These are phyloP conservation scores for Podospora tetraspora DNA, from an alignment of 495 filamentous ascomycete genomes.

Conservation along the genomic window DNA sequence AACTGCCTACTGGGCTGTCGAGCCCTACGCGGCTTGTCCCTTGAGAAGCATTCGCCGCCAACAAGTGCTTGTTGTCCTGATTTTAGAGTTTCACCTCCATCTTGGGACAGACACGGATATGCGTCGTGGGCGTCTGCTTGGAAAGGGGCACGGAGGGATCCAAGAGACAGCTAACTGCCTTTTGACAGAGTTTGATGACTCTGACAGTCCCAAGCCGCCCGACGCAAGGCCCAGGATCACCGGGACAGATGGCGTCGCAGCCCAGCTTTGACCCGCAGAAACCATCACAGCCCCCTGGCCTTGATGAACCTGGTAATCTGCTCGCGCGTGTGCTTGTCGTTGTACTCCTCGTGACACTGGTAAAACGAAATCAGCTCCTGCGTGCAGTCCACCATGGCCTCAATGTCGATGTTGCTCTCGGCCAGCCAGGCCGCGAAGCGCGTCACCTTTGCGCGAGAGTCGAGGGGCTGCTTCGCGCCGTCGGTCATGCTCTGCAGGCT, in stretches of 20 bases:
- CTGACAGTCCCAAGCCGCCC: not conserved
- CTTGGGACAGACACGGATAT: not conserved
- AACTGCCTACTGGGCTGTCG: too few species aligned
- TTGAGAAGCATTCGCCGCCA: too few species aligned
- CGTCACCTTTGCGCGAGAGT: conserved; percentile 54
- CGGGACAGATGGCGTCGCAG: too few species aligned
- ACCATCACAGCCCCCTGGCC: conserved; percentile 70
- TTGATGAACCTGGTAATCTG: conserved; percentile 80
- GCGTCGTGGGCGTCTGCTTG: too few species aligned
- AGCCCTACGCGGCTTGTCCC: too few species aligned
- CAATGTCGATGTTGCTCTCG: conserved; percentile 88
- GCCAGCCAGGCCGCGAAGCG: conserved; percentile 81
- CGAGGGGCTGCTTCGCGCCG: conserved; percentile 27
- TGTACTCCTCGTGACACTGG: conserved; percentile 85
- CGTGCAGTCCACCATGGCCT: conserved; percentile 83
- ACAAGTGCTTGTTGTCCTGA: not conserved
- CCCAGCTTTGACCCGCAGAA: too few species aligned
- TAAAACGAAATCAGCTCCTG: conserved; percentile 96
- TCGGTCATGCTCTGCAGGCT: conserved; percentile 10
- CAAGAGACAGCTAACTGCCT: not conserved
- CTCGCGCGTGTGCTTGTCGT: conserved; percentile 62
- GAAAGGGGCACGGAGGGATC: too few species aligned
- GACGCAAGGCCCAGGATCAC: too few species aligned
- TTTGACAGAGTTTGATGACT: not conserved
- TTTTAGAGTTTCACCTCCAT: not conserved